Conservation (phyloP, 73 alveolate species). For the Paraurostyla sp. region DNA sequence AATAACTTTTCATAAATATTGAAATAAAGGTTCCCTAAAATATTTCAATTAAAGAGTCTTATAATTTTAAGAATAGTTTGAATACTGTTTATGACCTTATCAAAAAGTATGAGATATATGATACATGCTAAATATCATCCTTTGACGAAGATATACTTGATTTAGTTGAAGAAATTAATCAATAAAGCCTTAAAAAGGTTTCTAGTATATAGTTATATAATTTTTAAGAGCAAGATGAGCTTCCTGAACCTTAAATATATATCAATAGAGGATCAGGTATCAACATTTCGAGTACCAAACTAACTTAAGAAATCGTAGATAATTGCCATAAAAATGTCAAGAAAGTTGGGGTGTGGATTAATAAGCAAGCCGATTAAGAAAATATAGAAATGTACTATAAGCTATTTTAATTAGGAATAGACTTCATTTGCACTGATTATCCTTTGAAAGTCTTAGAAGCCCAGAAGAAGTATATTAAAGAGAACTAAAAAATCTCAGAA, state of each 20-base stretch:
- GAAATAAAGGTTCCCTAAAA: slow-evolving; percentile 32
- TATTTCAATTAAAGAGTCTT: background rate
- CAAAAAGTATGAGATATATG: background rate
- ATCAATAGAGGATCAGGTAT: slow-evolving; percentile 14
- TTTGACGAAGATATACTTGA: slow-evolving; percentile 21
- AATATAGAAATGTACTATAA: slow-evolving; percentile 1
- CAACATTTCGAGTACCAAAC: slow-evolving; percentile 16
- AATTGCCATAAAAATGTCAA: slow-evolving; percentile 6
- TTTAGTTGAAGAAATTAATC: background rate
- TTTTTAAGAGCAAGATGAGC: slow-evolving; percentile 13
- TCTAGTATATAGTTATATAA: slow-evolving; percentile 26
- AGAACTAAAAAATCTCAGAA: background rate
- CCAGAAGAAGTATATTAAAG: background rate
- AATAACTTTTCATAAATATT: slow-evolving; percentile 1
- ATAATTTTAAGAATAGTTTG: background rate
- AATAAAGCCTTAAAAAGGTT: background rate
- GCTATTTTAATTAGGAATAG: slow-evolving; percentile 33
- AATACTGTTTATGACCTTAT: slow-evolving; percentile 2
- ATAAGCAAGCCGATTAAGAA: background rate
- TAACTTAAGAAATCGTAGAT: slow-evolving; percentile 47
- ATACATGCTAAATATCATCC: slow-evolving; percentile 4
- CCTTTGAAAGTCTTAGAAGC: slow-evolving; percentile 7
- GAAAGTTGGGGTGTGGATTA: slow-evolving; percentile 57
- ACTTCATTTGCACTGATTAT: slow-evolving; percentile 56
- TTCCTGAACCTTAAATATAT: slow-evolving; percentile 54